Percentiles rank a stretch among this genome's conserved stretches.
phyloP scores from a whole-genome alignment of 2,329 filamentous ascomycete species.

The Stemphylium vesicarium region DNA sequence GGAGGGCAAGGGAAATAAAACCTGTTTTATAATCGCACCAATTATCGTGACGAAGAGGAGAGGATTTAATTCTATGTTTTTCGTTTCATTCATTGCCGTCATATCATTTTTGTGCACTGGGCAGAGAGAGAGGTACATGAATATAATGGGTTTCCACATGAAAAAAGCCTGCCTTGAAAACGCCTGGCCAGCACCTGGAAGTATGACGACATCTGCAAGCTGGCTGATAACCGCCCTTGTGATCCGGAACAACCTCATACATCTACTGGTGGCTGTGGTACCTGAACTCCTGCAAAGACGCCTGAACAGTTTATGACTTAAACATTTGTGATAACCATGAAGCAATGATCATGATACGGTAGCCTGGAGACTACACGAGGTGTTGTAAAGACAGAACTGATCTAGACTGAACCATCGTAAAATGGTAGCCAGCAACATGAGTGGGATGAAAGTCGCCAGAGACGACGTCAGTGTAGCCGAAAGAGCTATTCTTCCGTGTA shows the following conservation, averaged over 20 bases:
- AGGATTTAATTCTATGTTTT: no score
- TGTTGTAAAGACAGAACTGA: no score
- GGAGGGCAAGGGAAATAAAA: background rate
- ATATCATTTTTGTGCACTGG: background rate
- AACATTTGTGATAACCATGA: background rate
- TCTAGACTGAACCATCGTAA: no score
- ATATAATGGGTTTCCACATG: background rate
- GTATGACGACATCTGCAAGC: background rate
- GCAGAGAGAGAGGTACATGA: background rate
- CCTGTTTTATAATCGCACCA: background rate
- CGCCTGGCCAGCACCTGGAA: background rate
- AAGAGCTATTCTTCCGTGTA: slow-evolving; percentile 30
- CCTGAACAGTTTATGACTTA: background rate
- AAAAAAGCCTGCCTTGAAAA: background rate
- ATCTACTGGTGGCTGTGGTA: background rate
- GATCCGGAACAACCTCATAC: background rate
- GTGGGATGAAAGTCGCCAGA: background rate
- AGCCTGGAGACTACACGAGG: no score
- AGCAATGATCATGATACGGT: no score
- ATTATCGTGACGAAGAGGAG: background rate
- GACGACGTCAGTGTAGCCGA: no score
- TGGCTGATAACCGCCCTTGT: background rate
- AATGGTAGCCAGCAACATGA: background rate
- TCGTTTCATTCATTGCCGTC: background rate
- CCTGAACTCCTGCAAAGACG: background rate